Percentiles rank a stretch among this genome's conserved stretches.
phyloP scores from a whole-genome alignment of 179 eudicot genomes.

The Spinacia oleracea region DNA sequence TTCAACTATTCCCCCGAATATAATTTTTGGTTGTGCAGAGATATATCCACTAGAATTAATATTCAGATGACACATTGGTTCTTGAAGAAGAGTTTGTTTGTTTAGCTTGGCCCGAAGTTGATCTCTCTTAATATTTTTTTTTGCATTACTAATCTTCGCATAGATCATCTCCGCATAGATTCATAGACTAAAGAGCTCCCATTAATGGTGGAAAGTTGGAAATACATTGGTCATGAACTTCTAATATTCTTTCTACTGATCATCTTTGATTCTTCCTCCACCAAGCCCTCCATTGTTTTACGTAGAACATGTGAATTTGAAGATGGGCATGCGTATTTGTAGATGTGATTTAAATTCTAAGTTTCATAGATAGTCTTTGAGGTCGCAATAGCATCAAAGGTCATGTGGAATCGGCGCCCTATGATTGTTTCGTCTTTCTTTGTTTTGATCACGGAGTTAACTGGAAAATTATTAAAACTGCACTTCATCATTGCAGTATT shows the following conservation, averaged over 20 bases:
- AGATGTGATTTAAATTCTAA: background rate
- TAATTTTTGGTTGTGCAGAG: background rate
- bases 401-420: background rate
- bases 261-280: background rate
- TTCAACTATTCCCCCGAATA: background rate
- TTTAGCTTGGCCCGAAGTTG: background rate
- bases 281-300: background rate
- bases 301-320: background rate
- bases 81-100: background rate
- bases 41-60: background rate
- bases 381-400: background rate
- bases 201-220: background rate
- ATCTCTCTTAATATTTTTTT: background rate
- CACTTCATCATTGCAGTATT: background rate
- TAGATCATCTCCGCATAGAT: background rate
- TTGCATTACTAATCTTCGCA: background rate
- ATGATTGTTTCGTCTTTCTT: background rate
- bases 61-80: no score
- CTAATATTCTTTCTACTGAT: background rate
- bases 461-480: background rate
- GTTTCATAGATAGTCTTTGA: background rate
- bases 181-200: background rate
- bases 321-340: background rate
- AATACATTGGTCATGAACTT: background rate
- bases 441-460: background rate